Percentiles rank a stretch among this genome's conserved stretches.
phyloP scores from a whole-genome alignment of 768 basidiomycete species.

The Royoungia palumana region DNA sequence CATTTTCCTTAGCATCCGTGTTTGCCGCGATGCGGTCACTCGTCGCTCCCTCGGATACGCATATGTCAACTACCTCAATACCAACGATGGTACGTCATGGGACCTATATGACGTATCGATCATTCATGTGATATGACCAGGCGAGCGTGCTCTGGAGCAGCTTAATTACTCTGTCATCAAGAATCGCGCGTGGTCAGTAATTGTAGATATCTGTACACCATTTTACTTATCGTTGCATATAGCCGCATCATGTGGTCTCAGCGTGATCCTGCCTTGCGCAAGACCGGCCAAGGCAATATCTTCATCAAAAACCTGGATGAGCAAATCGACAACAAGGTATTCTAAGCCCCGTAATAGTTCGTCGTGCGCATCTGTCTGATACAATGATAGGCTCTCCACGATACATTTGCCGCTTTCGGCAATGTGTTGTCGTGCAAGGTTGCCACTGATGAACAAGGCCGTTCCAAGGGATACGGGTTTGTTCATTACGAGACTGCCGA shows the following conservation, averaged over 20 bases:
- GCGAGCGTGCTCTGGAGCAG: conserved; percentile 97
- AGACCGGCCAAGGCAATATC: conserved; percentile 99
- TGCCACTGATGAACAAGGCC: conserved; percentile 92
- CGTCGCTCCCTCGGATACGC: conserved; percentile 99
- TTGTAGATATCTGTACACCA: neutral
- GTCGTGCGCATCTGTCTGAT: neutral
- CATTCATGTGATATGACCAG: conserved; percentile 36
- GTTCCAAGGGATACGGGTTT: conserved; percentile 96
- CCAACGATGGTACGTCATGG: conserved; percentile 72
- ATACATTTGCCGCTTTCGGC: conserved; percentile 98
- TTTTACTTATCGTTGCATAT: conserved; percentile 1
- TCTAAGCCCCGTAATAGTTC: neutral
- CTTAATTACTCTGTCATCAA: conserved; percentile 99
- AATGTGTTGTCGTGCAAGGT: conserved; percentile 99
- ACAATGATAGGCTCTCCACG: conserved; percentile 80
- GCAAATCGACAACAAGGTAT: conserved; percentile 93
- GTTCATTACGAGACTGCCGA: conserved; percentile 99
- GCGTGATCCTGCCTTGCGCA: conserved; percentile 98
- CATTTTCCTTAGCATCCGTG: conserved; percentile 72
- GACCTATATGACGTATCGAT: neutral
- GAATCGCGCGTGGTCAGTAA: conserved; percentile 86
- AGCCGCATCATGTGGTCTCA: conserved; percentile 99
- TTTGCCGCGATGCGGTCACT: conserved; percentile 99
- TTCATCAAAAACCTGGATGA: conserved; percentile 99
- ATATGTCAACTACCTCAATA: conserved; percentile 98